Evolutionary conservation across 2,329 filamentous ascomycete genomes (phyloP).

Genomic region (Rutstroemia sp.): DNA sequence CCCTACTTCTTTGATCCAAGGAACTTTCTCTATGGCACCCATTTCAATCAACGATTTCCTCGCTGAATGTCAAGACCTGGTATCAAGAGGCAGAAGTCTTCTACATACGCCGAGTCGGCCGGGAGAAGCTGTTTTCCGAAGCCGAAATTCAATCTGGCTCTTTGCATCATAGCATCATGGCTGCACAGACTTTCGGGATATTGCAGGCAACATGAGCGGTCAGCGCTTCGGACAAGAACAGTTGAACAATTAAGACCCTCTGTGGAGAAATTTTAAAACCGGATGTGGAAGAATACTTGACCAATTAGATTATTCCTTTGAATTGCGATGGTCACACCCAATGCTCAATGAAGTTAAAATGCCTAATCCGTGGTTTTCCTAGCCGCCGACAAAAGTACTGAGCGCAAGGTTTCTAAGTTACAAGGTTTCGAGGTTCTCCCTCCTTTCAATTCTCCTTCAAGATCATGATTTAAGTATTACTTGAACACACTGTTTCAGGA

Average conservation of each 20-base stretch:
- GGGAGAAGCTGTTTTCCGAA: background rate
- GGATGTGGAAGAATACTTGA: background rate
- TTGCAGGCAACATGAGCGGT: conserved; percentile 11
- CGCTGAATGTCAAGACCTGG: too few species aligned
- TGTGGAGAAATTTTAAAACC: background rate
- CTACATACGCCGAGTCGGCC: background rate
- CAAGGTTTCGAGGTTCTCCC: too few species aligned
- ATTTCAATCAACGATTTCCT: too few species aligned
- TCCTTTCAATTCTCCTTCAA: background rate
- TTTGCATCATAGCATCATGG: conserved; percentile 8
- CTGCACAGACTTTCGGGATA: conserved; percentile 19
- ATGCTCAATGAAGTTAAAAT: conserved; percentile 2
- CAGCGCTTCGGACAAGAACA: conserved; percentile 15
- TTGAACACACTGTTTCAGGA: background rate
- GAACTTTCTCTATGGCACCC: too few species aligned
- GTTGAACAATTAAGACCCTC: conserved; percentile 22
- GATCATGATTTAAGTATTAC: background rate
- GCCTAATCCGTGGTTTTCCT: conserved; percentile 35
- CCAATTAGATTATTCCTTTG: conserved; percentile 13
- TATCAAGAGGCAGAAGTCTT: background rate
- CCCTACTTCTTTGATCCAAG: too few species aligned
- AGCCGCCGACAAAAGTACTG: conserved; percentile 31
- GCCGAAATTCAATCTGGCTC: background rate
- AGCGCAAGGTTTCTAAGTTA: background rate
- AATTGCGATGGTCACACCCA: background rate